Conservation (phyloP, 1,284 basidiomycete species). For the Sutorius eximius region DNA sequence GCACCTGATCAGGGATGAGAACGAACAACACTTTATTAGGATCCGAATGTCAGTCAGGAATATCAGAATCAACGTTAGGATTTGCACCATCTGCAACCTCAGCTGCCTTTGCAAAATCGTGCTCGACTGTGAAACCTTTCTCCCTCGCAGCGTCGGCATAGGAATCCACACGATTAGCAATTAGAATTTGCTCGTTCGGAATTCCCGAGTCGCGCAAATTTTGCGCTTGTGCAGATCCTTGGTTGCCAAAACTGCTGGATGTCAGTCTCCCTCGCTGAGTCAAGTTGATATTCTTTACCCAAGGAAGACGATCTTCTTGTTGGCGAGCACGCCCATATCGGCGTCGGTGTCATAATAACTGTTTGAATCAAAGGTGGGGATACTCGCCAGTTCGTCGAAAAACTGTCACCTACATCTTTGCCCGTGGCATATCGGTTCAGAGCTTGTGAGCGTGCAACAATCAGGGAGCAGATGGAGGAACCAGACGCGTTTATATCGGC, state of each 20-base stretch:
- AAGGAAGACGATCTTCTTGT: constrained; percentile 60
- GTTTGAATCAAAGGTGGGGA: neutral
- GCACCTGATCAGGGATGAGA: constrained; percentile 63
- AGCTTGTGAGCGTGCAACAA: neutral
- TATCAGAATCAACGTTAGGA: neutral
- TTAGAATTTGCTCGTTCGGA: constrained; percentile 57
- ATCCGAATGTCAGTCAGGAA: constrained; percentile 1
- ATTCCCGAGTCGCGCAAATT: constrained; percentile 65
- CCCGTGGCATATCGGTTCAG: constrained; percentile 35
- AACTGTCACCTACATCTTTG: constrained; percentile 45
- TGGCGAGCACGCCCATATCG: constrained; percentile 46
- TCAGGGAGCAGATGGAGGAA: neutral
- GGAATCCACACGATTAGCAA: constrained; percentile 58
- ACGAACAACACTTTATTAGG: constrained; percentile 52
- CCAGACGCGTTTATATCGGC: constrained; percentile 10
- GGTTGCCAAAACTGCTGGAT: constrained; percentile 58
- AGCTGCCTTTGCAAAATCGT: constrained; percentile 58
- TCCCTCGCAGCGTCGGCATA: constrained; percentile 58
- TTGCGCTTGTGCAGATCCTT: constrained; percentile 66
- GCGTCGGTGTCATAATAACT: constrained; percentile 67
- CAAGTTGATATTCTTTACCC: constrained; percentile 40
- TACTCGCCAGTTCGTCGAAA: neutral
- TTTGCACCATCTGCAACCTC: constrained; percentile 50
- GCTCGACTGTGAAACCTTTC: constrained; percentile 57
- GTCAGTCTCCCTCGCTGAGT: neutral